Base-by-base conservation (phyloP, 140 eudicot species). In the Anethum foeniculum region DNA sequence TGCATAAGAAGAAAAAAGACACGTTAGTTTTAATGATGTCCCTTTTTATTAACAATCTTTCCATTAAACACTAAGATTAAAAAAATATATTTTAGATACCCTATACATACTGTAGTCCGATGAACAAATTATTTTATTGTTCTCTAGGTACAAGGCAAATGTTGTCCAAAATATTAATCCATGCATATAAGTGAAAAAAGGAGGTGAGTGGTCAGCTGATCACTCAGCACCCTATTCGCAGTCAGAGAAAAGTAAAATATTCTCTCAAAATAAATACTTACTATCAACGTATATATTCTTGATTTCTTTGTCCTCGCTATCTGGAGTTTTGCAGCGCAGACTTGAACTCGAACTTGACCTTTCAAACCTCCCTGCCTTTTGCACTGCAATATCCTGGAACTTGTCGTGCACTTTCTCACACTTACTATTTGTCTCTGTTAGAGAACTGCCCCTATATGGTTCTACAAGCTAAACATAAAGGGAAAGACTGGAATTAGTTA, bases 221-320 rank as follows among this genome's bases (percentile, higher is more conserved):
- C 71, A n/a, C 38, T 27, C 34, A 27, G 38, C 38, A 64, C 71
- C 38, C 38, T 34, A 34, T 10, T 3, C 10, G 9, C 21, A 28
- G 41, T 12, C 41, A 11, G 6, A 32, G 73, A 67, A 28, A 67
- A 67, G 73, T 67, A 67, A 67, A 67, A 3, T 67, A 67, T 10
- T 28, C 34, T 28, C 23, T 5, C 28, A 1, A 32, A 67, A 76
- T 72, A 46, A 86, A 52, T 58, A 94, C 97, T 93, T 90, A 94
- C 98, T 77, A 88, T 94, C 98, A 9, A 94, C 90, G 79, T 94
- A 92, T 80, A 94, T 94, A 81, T 89, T 94, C 90, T 94, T 94
- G 62, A 94, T 92, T 48, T 92, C 98, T 83, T 89, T 88, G 69
- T 89, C 75, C 56, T 94, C 97, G 73, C 81, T 62, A 83, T 89